Evolutionary conservation across 2,329 filamentous ascomycete genomes (phyloP).

Genomic region (Magnaporthiopsis incrustans): DNA sequence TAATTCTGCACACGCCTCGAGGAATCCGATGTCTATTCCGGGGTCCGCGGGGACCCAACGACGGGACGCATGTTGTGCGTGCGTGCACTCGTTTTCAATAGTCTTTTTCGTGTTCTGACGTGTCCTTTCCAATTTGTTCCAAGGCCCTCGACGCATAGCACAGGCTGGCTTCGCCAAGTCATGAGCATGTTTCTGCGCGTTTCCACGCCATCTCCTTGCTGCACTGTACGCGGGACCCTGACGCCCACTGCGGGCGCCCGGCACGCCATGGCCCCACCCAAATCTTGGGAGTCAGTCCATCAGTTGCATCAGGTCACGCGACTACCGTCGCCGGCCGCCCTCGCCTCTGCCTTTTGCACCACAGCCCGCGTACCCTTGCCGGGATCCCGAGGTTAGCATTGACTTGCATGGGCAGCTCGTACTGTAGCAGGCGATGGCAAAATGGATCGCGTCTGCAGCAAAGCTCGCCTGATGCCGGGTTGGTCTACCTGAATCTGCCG

Average conservation of each 20-base stretch:
- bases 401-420: neutral
- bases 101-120: too few relatives aligned
- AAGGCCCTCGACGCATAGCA: neutral
- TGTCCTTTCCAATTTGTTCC: neutral
- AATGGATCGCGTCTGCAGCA: neutral
- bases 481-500: conserved; percentile 2
- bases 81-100: too few relatives aligned
- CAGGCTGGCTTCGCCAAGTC: neutral
- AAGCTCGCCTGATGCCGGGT: conserved; percentile 7
- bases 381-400: neutral
- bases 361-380: neutral
- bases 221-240: neutral
- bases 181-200: neutral
- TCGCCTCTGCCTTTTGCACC: neutral
- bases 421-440: neutral
- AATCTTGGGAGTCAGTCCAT: conserved; percentile 8
- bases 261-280: conserved; percentile 1
- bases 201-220: neutral
- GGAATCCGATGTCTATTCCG: too few relatives aligned
- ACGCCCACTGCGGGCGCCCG: too few relatives aligned
- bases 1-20: too few relatives aligned
- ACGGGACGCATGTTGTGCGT: too few relatives aligned
- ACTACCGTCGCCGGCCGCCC: conserved; percentile 6
- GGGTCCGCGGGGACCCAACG: too few relatives aligned
- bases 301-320: conserved; percentile 13